These are phyloP conservation scores for Rhodotorula sp. DNA, from an alignment of 1,284 basidiomycete genomes.

Conservation along the genomic window DNA sequence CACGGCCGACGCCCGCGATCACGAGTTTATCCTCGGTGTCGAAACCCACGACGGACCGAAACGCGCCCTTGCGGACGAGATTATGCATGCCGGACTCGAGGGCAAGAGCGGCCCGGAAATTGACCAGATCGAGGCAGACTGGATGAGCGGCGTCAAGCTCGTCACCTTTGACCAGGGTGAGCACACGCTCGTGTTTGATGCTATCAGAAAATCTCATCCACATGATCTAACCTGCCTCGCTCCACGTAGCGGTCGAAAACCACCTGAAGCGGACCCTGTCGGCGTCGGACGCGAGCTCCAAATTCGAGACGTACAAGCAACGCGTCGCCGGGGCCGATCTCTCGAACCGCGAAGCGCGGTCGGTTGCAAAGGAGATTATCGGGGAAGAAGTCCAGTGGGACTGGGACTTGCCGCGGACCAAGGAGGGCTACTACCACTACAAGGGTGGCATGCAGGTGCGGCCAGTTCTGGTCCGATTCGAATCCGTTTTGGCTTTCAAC, in stretches of 20 bases:
- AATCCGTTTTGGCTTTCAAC: background rate
- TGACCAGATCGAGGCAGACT: constrained; percentile 71
- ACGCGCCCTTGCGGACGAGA: constrained; percentile 62
- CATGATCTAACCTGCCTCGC: background rate
- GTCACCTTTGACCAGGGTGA: constrained; percentile 80
- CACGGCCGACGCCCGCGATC: constrained; percentile 73
- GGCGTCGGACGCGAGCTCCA: constrained; percentile 60
- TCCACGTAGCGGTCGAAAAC: constrained; percentile 45
- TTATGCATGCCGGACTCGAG: constrained; percentile 68
- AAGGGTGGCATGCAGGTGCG: constrained; percentile 70
- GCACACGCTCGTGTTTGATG: constrained; percentile 18
- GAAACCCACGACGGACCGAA: constrained; percentile 52
- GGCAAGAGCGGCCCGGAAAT: constrained; percentile 70
- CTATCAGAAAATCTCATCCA: background rate
- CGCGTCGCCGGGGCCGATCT: constrained; percentile 59
- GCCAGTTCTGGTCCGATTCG: constrained; percentile 3
- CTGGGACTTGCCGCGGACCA: constrained; percentile 80
- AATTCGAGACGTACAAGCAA: constrained; percentile 61
- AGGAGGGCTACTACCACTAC: constrained; percentile 89
- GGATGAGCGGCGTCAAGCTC: constrained; percentile 69
- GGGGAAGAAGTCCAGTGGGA: constrained; percentile 75
- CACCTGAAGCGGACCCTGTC: constrained; percentile 57
- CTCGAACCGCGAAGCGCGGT: constrained; percentile 70
- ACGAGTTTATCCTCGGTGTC: constrained; percentile 66
- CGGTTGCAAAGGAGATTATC: constrained; percentile 68